Evolutionary conservation across 73 alveolate genomes (phyloP), one percentile per base, ranked within the genome.

Genomic region (Stentor coeruleus): DNA sequence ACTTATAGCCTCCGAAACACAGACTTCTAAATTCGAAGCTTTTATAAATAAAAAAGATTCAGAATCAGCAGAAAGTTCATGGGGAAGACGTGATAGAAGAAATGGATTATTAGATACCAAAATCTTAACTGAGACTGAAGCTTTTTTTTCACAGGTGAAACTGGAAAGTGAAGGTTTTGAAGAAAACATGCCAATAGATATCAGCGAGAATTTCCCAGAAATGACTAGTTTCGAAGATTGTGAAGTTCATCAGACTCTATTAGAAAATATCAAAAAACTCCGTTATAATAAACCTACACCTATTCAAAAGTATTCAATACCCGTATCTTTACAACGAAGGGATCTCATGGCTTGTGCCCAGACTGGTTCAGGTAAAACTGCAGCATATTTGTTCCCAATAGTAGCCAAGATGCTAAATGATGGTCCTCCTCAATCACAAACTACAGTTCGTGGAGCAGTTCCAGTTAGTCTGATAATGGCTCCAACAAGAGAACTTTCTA

Each of bases 401-500:
- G 74, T 89, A 38, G 86, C 92, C 3, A 82, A 86, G 81, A 49
- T 89, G 85, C 76, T 89, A 73, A 82, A 81, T 20, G 91, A 89
- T 40, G 95, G 95, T 0, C 93, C 95, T 0, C 95, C 95, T 3
- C 74, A 80, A 76, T 49, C 66, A 49, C 20, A 6, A 6, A 49
- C 66, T 20, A 49, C 6, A 6, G 20, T 49, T 20, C 82, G 82
- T 3, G 91, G 82, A 55, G 94, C 84, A 74, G 94, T 94, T 3
- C 98, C 98, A 6, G 87, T 93, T 35, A 95, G 95, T 3, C 87
- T 95, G 40, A 90, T 95, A 26, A 73, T 95, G 81, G 98, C 94
- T 3, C 99, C 99, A 0, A 95, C 99, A 3, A 87, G 99, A 86
- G 99, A 95, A 87, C 89, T 95, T 59, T 82, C 83, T 0, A 35